Base-by-base conservation (phyloP, 2,329 filamentous ascomycete species). In the Trichoderma sp. region DNA sequence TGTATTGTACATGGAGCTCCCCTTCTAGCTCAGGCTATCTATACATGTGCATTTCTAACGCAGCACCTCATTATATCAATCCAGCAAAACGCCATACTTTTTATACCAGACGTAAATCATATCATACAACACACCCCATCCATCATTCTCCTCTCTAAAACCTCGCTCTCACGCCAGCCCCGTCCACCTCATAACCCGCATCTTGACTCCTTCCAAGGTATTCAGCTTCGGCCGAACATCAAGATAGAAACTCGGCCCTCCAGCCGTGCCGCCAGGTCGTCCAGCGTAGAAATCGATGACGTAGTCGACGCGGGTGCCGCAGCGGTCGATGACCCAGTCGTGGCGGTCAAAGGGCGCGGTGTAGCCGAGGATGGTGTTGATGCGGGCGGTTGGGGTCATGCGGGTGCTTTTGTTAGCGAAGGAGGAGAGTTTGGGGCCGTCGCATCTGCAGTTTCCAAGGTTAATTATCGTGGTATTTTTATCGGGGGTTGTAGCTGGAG, bases 221-320 rank as follows among this genome's bases (percentile, higher is more conserved):
- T 90, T 90, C 71, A 91, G 75, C 80, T 91, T 91, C 0, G 89
- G 89, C 73, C 89, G 80, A 52, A 91, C 88, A 73, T 91, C 87
- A 17, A 91, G 78, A 72, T 89, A 90, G 75, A 91, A 91, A 71
- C 87, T 90, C 6, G 83, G 80, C 0, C 76, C 79, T 2, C 78
- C 76, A 34, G 76, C 75, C 29, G 74, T 76, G 22, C 76, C 77
- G 0, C 65, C 68, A 3, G 80, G 79, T 6, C 85, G 82, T 0
- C 95, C 95, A 5, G 93, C 89, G 77, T 99, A 99, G 74, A 99
- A 99, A 80, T 99, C 95, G 78, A 99, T 99, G 45, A 99, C 91
- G 77, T 99, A 99, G 74, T 98, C 95, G 58, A 99, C 82, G 74
- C 87, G 88, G 22, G 84, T 90, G 34, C 92, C 94, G 76, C 95